Percentiles rank a stretch among this genome's conserved stretches.
phyloP scores from a whole-genome alignment of 306 rosid genomes.

The Cotoneaster glaucophyllus region DNA sequence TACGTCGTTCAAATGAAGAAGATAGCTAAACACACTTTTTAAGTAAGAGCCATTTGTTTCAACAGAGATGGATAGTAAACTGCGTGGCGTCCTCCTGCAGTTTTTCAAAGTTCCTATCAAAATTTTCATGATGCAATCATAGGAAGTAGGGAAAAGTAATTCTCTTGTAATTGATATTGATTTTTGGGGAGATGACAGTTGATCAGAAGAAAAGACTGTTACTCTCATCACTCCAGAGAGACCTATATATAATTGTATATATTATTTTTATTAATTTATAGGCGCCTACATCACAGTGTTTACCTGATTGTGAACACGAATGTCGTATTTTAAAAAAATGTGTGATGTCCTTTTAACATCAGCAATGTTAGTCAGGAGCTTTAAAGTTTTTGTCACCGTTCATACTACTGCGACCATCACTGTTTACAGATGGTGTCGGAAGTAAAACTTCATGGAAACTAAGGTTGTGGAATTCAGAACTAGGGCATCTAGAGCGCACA shows the following conservation, averaged over 20 bases:
- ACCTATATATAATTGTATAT: conserved; percentile 11
- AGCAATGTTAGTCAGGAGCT: conserved; percentile 9
- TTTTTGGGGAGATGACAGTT: conserved; percentile 43
- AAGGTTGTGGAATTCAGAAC: conserved; percentile 16
- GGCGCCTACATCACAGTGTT: conserved; percentile 16
- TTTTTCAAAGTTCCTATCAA: conserved; percentile 27
- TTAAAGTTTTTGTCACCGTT: conserved; percentile 29
- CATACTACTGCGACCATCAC: conserved; percentile 36
- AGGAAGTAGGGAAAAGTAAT: conserved; percentile 23
- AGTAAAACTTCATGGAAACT: conserved; percentile 20
- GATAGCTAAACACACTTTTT: conserved; percentile 5
- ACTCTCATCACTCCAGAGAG: conserved; percentile 14
- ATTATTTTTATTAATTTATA: conserved; percentile 10
- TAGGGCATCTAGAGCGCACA: conserved; percentile 5
- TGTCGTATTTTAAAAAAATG: background rate
- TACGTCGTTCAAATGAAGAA: background rate
- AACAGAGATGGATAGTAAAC: conserved; percentile 2
- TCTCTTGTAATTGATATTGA: conserved; percentile 31
- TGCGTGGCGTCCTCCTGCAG: background rate
- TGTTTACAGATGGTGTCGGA: conserved; percentile 48
- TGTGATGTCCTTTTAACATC: conserved; percentile 50
- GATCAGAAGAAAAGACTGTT: conserved; percentile 18
- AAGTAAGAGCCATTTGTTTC: conserved; percentile 10
- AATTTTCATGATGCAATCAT: conserved; percentile 40
- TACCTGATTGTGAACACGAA: conserved; percentile 21